These are phyloP conservation scores for Candida loeiensis DNA, from an alignment of 805 yeast genomes.

Conservation along the genomic window DNA sequence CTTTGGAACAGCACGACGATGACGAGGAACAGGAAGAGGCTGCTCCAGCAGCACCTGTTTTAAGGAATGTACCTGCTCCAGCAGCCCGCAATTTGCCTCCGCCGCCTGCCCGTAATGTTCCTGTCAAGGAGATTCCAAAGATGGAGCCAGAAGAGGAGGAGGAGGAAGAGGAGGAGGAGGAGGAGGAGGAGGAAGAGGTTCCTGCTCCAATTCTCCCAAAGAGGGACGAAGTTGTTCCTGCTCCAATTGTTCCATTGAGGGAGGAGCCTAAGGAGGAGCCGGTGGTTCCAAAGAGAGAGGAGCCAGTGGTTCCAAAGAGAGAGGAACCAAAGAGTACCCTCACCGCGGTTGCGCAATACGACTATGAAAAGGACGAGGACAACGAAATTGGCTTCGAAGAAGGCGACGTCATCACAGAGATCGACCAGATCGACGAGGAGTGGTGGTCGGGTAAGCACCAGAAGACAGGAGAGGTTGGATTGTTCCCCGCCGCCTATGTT, in stretches of 20 bases:
- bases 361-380: slow-evolving; percentile 70
- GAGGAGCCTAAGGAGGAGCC: slow-evolving; percentile 19
- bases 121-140: slow-evolving; percentile 10
- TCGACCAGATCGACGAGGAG: slow-evolving; percentile 69
- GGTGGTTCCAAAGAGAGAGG: slow-evolving; percentile 12
- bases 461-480: slow-evolving; percentile 46
- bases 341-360: slow-evolving; percentile 78
- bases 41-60: slow-evolving; percentile 14
- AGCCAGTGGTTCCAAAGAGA: slow-evolving; percentile 14
- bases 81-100: slow-evolving; percentile 12
- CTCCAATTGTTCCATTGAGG: slow-evolving; percentile 18
- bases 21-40: slow-evolving; percentile 20
- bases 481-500: slow-evolving; percentile 58
- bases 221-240: slow-evolving; percentile 13
- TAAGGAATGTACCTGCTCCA: slow-evolving; percentile 10
- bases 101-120: slow-evolving; percentile 9
- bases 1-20: slow-evolving; percentile 17
- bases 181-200: slow-evolving; percentile 13
- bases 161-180: slow-evolving; percentile 21
- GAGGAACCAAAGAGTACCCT: slow-evolving; percentile 11
- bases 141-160: slow-evolving; percentile 20
- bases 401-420: slow-evolving; percentile 63
- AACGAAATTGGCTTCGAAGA: slow-evolving; percentile 67
- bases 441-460: slow-evolving; percentile 57
- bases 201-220: slow-evolving; percentile 13